phyloP scores from a whole-genome alignment of 1,284 basidiomycete genomes.

The Malassezia japonica region DNA sequence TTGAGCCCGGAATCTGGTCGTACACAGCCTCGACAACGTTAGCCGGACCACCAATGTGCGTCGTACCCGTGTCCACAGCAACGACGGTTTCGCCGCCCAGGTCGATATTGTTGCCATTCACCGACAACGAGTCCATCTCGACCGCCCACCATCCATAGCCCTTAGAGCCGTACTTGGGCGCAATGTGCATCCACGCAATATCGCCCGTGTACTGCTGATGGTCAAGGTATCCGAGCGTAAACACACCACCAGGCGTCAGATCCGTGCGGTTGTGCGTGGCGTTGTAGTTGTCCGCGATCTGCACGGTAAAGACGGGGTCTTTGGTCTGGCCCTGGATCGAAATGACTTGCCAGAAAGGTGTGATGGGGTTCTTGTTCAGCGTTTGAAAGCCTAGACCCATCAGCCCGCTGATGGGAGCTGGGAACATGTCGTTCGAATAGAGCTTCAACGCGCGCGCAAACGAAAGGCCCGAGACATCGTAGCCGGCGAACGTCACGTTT shows the following conservation, averaged over 20 bases:
- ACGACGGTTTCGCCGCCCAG: constrained; percentile 24
- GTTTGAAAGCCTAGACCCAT: constrained; percentile 50
- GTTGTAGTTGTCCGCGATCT: constrained; percentile 44
- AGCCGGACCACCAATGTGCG: constrained; percentile 72
- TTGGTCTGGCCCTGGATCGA: constrained; percentile 52
- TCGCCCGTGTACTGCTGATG: constrained; percentile 46
- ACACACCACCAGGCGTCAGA: constrained; percentile 44
- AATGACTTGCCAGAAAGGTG: constrained; percentile 65
- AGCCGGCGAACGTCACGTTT: constrained; percentile 47
- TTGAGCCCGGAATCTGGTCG: constrained; percentile 62
- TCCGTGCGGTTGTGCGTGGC: neutral
- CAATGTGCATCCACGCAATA: constrained; percentile 48
- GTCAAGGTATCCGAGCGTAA: constrained; percentile 50
- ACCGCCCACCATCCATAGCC: constrained; percentile 53
- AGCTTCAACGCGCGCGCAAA: constrained; percentile 47
- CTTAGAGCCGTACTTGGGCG: constrained; percentile 31
- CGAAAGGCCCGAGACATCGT: constrained; percentile 45
- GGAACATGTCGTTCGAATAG: constrained; percentile 38
- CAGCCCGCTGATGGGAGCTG: constrained; percentile 49
- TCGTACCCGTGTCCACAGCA: constrained; percentile 66
- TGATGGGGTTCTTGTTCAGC: constrained; percentile 51
- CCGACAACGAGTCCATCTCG: constrained; percentile 49
- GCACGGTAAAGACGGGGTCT: constrained; percentile 49
- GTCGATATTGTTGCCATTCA: constrained; percentile 49
- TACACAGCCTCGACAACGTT: constrained; percentile 60